Evolutionary conservation across 1,139 yeast genomes (phyloP), one percentile per base, ranked within the genome.

Genomic region (Arxiozyma telluris): DNA sequence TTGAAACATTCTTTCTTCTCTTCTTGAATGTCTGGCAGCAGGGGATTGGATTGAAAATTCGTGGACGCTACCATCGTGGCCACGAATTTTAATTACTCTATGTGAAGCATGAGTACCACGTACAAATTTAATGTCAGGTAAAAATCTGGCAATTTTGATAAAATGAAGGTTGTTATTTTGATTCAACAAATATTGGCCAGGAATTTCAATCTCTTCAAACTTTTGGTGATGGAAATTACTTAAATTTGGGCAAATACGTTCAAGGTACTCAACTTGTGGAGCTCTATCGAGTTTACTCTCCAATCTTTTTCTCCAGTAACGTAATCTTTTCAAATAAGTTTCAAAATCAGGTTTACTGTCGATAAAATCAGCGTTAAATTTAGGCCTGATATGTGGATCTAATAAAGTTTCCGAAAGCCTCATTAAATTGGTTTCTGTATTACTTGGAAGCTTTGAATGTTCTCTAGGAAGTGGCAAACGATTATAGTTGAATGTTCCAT

Each of bases 141-240:
- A 74, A 73, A 94, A 94, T 57, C 98, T 77, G 58, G 90, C 97
- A 65, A 94, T 89, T 76, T 91, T 93, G 53, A 89, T 80, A 68
- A 94, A 94, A 69, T 91, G 96, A 47, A 81, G 75, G 68, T 90
- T 93, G 67, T 77, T 86, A 64, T 91, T 98, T 66, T 84, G 86
- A 68, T 86, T 84, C 70, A 84, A 72, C 64, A 91, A 75, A 66
- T 93, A 93, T 67, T 94, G 99, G 1, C 99, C 98, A 0, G 98
- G 98, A 55, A 94, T 84, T 69, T 94, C 98, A 57, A 94, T 89
- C 53, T 94, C 98, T 70, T 94, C 99, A 68, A 93, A 94, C 72
- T 90, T 91, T 69, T 93, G 98, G 68, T 93, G 96, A 68, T 94
- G 98, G 80, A 94, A 93, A 68, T 91, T 97, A 69, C 96, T 87